Conservation (phyloP, 441 rosid species). For the Aleurites moluccanus region DNA sequence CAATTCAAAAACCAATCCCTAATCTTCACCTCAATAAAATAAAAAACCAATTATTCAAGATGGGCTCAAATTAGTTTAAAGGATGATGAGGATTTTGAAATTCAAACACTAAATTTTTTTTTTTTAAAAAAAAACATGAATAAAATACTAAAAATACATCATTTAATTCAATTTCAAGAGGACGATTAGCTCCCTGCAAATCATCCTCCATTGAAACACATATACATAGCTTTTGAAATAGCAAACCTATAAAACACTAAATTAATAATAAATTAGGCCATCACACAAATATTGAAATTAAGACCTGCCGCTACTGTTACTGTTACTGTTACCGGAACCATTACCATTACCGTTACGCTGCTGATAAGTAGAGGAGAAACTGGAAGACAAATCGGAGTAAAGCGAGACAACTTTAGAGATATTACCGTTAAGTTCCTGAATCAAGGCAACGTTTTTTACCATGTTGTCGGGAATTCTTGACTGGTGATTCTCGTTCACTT, state of each 20-base stretch:
- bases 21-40: not conserved
- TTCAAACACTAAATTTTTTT: not conserved
- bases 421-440: slow-evolving; percentile 81
- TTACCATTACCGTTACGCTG: slow-evolving; percentile 17
- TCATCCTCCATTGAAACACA: not conserved
- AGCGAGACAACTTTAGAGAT: slow-evolving; percentile 74
- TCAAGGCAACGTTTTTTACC: slow-evolving; percentile 86
- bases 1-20: slow-evolving; percentile 1
- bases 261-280: not conserved
- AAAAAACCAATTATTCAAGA: not conserved
- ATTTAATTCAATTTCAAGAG: not conserved
- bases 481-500: slow-evolving; percentile 91
- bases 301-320: slow-evolving; percentile 20
- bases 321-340: not conserved
- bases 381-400: slow-evolving; percentile 65
- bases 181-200: not conserved
- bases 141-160: not conserved
- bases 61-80: not conserved
- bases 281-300: not conserved
- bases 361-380: slow-evolving; percentile 49
- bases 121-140: not conserved
- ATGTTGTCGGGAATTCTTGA: slow-evolving; percentile 72
- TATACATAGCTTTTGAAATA: not conserved
- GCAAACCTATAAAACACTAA: not conserved
- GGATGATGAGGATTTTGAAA: not conserved